Base-by-base conservation (phyloP, 768 basidiomycete species). In the Cubamyces sp. region DNA sequence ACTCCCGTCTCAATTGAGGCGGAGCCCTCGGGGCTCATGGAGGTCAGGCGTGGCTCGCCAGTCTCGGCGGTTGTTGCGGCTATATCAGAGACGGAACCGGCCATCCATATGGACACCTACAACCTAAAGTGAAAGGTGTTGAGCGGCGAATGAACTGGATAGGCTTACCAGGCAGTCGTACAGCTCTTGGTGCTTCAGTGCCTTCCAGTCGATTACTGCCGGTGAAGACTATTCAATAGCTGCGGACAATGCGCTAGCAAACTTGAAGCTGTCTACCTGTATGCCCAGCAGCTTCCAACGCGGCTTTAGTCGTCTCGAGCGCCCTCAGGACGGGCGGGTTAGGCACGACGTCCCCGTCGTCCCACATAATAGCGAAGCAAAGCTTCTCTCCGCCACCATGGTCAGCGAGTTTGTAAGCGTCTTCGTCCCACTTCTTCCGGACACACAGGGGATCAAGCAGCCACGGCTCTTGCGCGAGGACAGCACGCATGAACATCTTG, bases 201-300 rank as follows among this genome's bases (percentile, higher is more conserved):
- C 84, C 40, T 79, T 73, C 90, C 90, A 93, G 53, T 89, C 84
- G 53, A 92, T 79, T 18, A 92, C 91, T 90, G 51, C 39, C 16
- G 30, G 4, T 34, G 5, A 34, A 11, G 4, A 11, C 28, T 34
- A 11, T 1, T 34, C 34, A 34, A 34, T 34, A 11, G 5, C 34
- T 34, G 9, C 1, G 34, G 34, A 1, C 4, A 34, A 34, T 34
- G 34, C 34, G 34, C 34, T 5, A 34, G 34, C n/a, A n/a, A n/a
- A n/a, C n/a, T n/a, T 34, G 11, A 21, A 7, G 40, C 76, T 40
- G 18, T 6, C 3, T 51, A 88, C 90, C 87, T 74, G 80, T 77
- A 72, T 92, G 88, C 5, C 91, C 89, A 15, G 82, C 86, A 6
- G 76, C 77, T 4, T 80, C 56, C 25, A 94, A 73, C 0, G 90